Base-by-base conservation (phyloP, 306 rosid species). In the Casuarina cunninghamiana region DNA sequence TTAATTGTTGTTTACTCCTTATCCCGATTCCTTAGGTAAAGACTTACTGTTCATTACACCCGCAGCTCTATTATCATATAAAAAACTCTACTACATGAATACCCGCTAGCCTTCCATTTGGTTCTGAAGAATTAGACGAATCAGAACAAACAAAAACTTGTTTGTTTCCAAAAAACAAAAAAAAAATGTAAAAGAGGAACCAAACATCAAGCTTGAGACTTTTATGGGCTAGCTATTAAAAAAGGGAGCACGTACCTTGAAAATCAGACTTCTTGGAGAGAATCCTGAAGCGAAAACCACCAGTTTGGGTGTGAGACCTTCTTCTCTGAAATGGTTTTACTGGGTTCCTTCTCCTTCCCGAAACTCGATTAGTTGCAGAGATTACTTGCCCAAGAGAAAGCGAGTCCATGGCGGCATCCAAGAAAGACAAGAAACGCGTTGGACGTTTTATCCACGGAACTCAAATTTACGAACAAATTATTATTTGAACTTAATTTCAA, bases 211-310 rank as follows among this genome's bases (percentile, higher is more conserved):
- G 26, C 17, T 54, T 54, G 61, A 54, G 48, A 44, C 48, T 44
- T 44, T 44, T 8, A 44, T 44, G n/a, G n/a, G 48, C 48, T 44
- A 8, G 48, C 7, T 44, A 0, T 44, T 44, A 44, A 54, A 0
- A 54, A n/a, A 17, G 11, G 2, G 6, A 74, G 54, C 58, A 6
- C 49, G 75, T 77, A 90, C 94, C 93, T 81, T 83, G 95, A 81
- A 82, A 86, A 73, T 80, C 86, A 58, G 87, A 77, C 44, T 73
- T 82, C 54, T 84, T 85, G 87, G 87, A 80, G 37, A 73, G 86
- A 61, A 85, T 39, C 49, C 71, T 46, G 74, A 80, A 76, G 69
- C 62, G 86, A 17, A 48, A 53, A 51, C 46, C 43, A 68, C 66
- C 46, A 63, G 67, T 63, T 49, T 60, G 82, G 51, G 85, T 21